A percentile compares a stretch with the other conserved stretches of the same genome.
These are phyloP conservation scores for Diutina mesorugosa DNA, from an alignment of 1,139 yeast genomes.

Conservation along the genomic window DNA sequence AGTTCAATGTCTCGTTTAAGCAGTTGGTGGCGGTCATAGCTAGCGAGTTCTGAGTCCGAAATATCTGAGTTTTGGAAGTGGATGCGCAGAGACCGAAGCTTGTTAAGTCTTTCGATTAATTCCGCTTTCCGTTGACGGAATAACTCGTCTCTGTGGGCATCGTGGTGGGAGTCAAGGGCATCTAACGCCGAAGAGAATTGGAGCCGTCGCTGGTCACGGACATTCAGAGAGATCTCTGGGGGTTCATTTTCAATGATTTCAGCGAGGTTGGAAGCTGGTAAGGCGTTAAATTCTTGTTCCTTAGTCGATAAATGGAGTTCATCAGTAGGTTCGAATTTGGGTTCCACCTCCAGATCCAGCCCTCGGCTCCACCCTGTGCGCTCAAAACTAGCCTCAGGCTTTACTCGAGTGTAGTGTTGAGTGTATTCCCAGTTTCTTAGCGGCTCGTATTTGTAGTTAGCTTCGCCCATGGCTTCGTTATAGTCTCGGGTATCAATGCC, in stretches of 20 bases:
- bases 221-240: too few relatives aligned
- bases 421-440: neutral
- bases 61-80: constrained; percentile 12
- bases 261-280: too few relatives aligned
- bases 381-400: neutral
- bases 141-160: neutral
- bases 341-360: neutral
- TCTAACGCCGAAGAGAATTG: neutral
- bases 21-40: constrained; percentile 9
- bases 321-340: too few relatives aligned
- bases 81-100: constrained; percentile 11
- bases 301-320: too few relatives aligned
- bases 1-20: constrained; percentile 21
- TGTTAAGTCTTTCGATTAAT: neutral
- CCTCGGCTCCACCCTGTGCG: neutral
- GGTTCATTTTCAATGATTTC: too few relatives aligned
- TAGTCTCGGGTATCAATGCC: neutral
- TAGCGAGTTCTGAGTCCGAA: constrained; percentile 17
- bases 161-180: neutral
- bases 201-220: neutral
- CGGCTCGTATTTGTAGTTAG: neutral
- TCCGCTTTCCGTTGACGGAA: too few relatives aligned
- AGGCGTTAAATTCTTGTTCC: too few relatives aligned
- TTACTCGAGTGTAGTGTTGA: neutral
- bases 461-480: neutral